These are phyloP conservation scores for Diplodia mutila DNA, from an alignment of 2,329 filamentous ascomycete genomes.

Conservation along the genomic window DNA sequence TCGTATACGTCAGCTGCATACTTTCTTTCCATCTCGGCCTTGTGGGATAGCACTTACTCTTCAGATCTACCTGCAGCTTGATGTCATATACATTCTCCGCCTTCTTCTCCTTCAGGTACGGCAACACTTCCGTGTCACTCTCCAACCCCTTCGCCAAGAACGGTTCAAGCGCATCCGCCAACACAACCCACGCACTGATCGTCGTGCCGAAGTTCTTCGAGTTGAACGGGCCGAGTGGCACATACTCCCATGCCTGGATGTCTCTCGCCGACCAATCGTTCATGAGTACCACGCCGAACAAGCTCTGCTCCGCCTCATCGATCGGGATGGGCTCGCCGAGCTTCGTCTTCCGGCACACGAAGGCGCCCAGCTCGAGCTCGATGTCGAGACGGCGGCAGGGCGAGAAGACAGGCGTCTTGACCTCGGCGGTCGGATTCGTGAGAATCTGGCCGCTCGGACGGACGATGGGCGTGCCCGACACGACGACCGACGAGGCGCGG, in stretches of 20 bases:
- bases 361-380: slow-evolving; percentile 79
- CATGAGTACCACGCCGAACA: slow-evolving; percentile 81
- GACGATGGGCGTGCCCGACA: slow-evolving; percentile 73
- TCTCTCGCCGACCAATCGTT: slow-evolving; percentile 89
- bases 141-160: slow-evolving; percentile 61
- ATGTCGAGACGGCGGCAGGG: slow-evolving; percentile 72
- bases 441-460: slow-evolving; percentile 77
- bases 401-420: slow-evolving; percentile 66
- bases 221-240: slow-evolving; percentile 81
- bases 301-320: slow-evolving; percentile 66
- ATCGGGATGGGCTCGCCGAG: slow-evolving; percentile 68
- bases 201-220: slow-evolving; percentile 81
- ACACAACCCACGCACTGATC: slow-evolving; percentile 78
- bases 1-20: slow-evolving; percentile 28
- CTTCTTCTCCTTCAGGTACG: slow-evolving; percentile 67
- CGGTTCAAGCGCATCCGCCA: slow-evolving; percentile 74
- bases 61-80: slow-evolving; percentile 67
- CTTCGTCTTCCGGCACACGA: slow-evolving; percentile 67
- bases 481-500: slow-evolving; percentile 73
- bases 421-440: slow-evolving; percentile 62
- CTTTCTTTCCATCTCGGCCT: neutral
- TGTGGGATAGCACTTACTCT: slow-evolving; percentile 37
- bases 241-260: slow-evolving; percentile 82
- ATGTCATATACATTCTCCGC: slow-evolving; percentile 70
- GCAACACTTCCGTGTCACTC: slow-evolving; percentile 59